Base-by-base conservation (phyloP, 768 basidiomycete species). In the Leccinum ochraceum region DNA sequence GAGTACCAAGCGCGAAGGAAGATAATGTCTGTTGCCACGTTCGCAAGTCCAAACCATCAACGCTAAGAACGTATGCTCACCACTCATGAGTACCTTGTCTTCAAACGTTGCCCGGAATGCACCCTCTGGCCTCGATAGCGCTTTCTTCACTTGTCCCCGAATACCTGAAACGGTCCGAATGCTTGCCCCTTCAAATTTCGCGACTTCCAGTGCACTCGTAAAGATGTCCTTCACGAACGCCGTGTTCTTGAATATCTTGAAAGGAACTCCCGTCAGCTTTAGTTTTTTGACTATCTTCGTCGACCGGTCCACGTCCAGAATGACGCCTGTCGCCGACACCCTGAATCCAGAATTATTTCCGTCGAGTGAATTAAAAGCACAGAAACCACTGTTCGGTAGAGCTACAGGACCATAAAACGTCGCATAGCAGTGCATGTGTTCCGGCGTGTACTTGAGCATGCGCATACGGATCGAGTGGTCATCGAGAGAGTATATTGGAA, bases 161-260 rank as follows among this genome's bases (percentile, higher is more conserved):
- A 99, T 92, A 11, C 97, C 97, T 6, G 93, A 95, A 7, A 98
- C 97, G 0, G 96, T 98, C 60, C 88, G 82, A 58, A 99, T 86
- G 72, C 90, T 94, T n/a, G 97, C 97, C 17, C 97, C 97, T 74
- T 99, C 97, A 67, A 99, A 98, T 75, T 97, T 98, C 59, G 95
- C 95, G 13, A 98, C 95, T 75, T 99, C 97, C 34, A 98, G 81
- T 34, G 94, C 88, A 59, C 86, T 87, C 57, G 77, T 88, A 79
- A 99, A 99, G 97, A 99, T 99, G 69, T 97, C 94, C 80, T 89
- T 94, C 66, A 99, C 79, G 75, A 98, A 99, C 3, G 94, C 97
- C 13, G 97, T 99, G 76, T 99, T 99, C 79, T 98, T 98, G 83
- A 90, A 99, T 61, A 98, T 94, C 82, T 98, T 98, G 79, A 88